Base-by-base conservation (phyloP, 768 basidiomycete genomes). In the Mycena alexandri region DNA sequence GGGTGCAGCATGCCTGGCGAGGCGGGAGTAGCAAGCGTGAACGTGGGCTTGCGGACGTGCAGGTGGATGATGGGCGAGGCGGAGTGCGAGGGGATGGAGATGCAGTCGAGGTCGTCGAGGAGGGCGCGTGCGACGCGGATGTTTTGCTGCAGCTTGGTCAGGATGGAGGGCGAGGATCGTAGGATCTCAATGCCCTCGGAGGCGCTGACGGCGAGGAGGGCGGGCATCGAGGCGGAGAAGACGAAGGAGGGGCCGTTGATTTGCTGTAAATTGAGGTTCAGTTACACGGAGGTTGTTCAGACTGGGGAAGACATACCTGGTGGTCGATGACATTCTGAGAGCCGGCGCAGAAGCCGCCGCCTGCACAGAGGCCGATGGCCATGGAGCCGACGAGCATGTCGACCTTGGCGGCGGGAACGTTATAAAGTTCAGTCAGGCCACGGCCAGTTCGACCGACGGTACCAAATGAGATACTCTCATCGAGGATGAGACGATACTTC, bases 231-330 rank as follows among this genome's bases (percentile, higher is more conserved):
- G 19, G 98, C 98, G 1, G 97, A 98, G 83, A 95, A 99, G 65
- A 99, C 95, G 77, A 95, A 97, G 0, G 95, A 90, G 5, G 95
- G 90, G 17, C 94, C 95, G 76, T 99, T 99, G 86, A 97, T 98
- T 51, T 95, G 95, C 89, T 98, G 73, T 38, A 55, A 5, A 42
- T 36, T 36, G 17, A 13, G 29, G 6, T 43, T 54, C 52, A 67
- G 48, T 53, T 29, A 46, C 11, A 38, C 38, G 38, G 14, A 38
- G 38, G 33, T 24, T 5, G 12, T 25, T 1, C 55, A 46, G 43
- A 50, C 5, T 22, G 19, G 19, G 24, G 4, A 16, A 2, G 9
- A 24, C 2, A 34, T 58, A 79, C 93, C 85, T 96, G 97, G 75
- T 99, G 97, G 69, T 94, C 88, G 24, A 95, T 88, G 34, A 98